phyloP scores from a whole-genome alignment of 2,329 filamentous ascomycete species.

The Aureobasidium sp. region DNA sequence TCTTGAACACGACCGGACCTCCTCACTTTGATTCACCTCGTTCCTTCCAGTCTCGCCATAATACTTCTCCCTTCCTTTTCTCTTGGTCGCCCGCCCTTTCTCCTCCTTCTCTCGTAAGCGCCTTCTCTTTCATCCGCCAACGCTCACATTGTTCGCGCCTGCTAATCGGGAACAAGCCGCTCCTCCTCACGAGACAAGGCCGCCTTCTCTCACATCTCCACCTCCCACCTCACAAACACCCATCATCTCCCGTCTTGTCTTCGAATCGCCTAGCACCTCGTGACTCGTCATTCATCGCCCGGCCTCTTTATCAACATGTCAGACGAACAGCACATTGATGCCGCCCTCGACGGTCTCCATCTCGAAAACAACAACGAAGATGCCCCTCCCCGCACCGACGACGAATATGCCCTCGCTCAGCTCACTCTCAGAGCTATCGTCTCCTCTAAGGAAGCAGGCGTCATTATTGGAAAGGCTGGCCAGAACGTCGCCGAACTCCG shows the following conservation, averaged over 20 bases:
- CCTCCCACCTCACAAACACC: neutral
- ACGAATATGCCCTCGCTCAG: slow-evolving; percentile 89
- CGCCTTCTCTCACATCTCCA: neutral
- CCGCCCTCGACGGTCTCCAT: slow-evolving; percentile 36
- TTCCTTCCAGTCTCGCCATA: neutral
- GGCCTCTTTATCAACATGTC: slow-evolving; percentile 29
- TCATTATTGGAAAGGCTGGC: slow-evolving; percentile 97
- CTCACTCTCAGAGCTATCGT: slow-evolving; percentile 95
- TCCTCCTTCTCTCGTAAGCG: neutral
- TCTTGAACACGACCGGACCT: neutral
- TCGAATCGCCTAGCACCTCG: slow-evolving; percentile 6
- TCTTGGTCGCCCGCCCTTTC: neutral
- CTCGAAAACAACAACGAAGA: slow-evolving; percentile 45
- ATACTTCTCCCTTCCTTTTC: neutral
- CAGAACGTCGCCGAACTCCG: slow-evolving; percentile 97
- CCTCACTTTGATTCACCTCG: neutral
- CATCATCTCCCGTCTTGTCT: slow-evolving; percentile 1
- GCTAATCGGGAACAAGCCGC: neutral
- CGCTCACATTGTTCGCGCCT: neutral
- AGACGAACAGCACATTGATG: slow-evolving; percentile 29
- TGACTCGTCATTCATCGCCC: slow-evolving; percentile 13
- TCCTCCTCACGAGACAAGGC: neutral
- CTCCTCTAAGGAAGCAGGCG: slow-evolving; percentile 95
- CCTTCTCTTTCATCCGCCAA: neutral
- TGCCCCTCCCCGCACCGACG: slow-evolving; percentile 86